Evolutionary conservation across 129 eudicot genomes (phyloP), one percentile per base, ranked within the genome.

Genomic region (Centaurea solstitialis): DNA sequence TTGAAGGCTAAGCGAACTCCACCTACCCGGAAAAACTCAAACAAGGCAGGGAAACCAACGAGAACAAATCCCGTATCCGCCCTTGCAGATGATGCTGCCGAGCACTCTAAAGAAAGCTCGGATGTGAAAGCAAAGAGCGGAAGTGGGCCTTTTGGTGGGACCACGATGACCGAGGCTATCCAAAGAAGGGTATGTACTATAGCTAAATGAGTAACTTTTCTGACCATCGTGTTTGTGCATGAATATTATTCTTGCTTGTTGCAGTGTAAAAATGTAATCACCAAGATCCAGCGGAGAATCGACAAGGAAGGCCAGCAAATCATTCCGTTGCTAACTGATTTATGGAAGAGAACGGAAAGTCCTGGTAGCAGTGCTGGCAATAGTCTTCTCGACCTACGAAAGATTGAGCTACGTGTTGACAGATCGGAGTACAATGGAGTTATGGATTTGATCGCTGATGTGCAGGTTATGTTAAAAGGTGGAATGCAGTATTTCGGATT

Each of bases 191-290:
- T 95, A 85, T 53, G 86, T 72, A 39, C 5, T 67, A 9, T 81
- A 30, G 53, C 15, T 65, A 18, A 18, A 47, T 18, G 69, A 43
- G 62, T 35, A 33, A 22, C 26, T 76, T 57, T 26, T 50, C 13
- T 39, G 61, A 75, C 47, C 1, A 15, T 20, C 0, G 24, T 73
- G 39, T 41, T 73, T 15, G 68, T 64, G 68, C 15, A 8, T 64
- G 68, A 64, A 64, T 21, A 30, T 50, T 74, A 24, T 28, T 35
- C 57, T 62, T 80, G 70, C 39, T 57, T 47, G 70, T 76, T 94
- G 80, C 90, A 94, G 99, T 92, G 99, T 88, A 92, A 94, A 87
- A 92, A 80, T 80, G 93, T 94, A 22, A 76, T 92, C 39, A 87
- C 85, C 70, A 94, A 89, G 92, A 81, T 94, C 80, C 94, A 88